Conservation (phyloP, 139 green algal species). For the Picochlorum sp. region DNA sequence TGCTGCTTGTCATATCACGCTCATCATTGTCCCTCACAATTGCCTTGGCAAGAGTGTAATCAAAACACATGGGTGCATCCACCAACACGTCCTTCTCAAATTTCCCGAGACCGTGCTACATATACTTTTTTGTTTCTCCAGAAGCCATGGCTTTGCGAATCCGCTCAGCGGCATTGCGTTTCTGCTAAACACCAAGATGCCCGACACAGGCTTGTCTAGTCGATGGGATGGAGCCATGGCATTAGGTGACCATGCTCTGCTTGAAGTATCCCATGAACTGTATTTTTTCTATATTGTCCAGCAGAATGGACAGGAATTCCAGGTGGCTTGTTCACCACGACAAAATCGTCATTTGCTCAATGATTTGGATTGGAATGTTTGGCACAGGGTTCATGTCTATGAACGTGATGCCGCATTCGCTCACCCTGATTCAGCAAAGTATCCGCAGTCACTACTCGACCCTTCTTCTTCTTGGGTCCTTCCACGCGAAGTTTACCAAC, state of each 20-base stretch:
- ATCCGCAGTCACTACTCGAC: conserved; percentile 4
- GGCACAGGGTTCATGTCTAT: conserved; percentile 82
- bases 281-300: conserved; percentile 93
- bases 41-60: neutral
- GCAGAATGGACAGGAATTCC: conserved; percentile 79
- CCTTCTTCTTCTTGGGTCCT: conserved; percentile 13
- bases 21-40: too few species aligned
- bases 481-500: conserved; percentile 57
- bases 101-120: conserved; percentile 57
- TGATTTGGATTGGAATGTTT: conserved; percentile 31
- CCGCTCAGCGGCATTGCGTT: conserved; percentile 41
- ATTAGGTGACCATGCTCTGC: conserved; percentile 50
- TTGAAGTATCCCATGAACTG: conserved; percentile 65
- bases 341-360: conserved; percentile 38
- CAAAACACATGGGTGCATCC: neutral
- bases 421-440: conserved; percentile 35
- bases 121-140: conserved; percentile 67
- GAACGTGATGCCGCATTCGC: conserved; percentile 62
- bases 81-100: conserved; percentile 37
- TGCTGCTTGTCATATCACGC: too few species aligned
- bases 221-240: conserved; percentile 58
- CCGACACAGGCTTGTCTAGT: conserved; percentile 81
- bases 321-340: conserved; percentile 73
- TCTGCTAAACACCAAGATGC: conserved; percentile 73
- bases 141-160: conserved; percentile 41